Evolutionary conservation across 2,329 filamentous ascomycete genomes (phyloP), one percentile per base, ranked within the genome.

Genomic region (Cadophora sp.): DNA sequence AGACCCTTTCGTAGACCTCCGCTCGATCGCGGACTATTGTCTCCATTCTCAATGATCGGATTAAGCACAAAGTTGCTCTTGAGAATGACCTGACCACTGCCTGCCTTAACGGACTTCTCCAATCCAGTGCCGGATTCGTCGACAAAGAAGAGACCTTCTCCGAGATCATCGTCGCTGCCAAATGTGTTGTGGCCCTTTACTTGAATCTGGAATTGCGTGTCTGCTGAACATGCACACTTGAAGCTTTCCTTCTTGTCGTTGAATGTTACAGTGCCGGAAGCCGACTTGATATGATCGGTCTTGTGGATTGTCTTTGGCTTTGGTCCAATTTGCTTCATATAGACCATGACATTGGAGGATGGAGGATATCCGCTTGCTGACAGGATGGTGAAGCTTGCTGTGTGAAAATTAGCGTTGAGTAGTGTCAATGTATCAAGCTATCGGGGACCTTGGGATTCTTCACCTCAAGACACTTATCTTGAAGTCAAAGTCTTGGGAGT

Each of bases 101-200:
- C 95, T 29, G 94, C 89, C 40, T 83, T 86, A 63, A 99, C 81
- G 50, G 88, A 84, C 83, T 95, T 96, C 73, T 95, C 91, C 37
- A 85, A 83, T 12, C 87, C 87, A 0, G 84, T 82, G 2, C 88
- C 87, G 1, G 85, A 87, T 77, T 99, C 95, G 72, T 95, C 93
- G n/a, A 99, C 88, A 77, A 97, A 94, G 81, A 97, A 97, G n/a
- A 91, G 79, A 5, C 88, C 88, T 76, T 98, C 94, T 64, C 96
- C 96, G 0, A 99, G 85, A 68, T 91, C 87, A 66, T 94, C 91
- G 77, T 97, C 93, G 67, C 89, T 91, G 62, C 92, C 91, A 76
- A 98, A 95, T 0, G 90, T 92, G 75, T 92, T 88, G 76, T 97
- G 93, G 74, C 94, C 91, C 78, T 94, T 94, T 70, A 94, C 94